A percentile compares a stretch with the other conserved stretches of the same genome.
phyloP scores from a whole-genome alignment of 495 filamentous ascomycete genomes.

The Letharia lupina region DNA sequence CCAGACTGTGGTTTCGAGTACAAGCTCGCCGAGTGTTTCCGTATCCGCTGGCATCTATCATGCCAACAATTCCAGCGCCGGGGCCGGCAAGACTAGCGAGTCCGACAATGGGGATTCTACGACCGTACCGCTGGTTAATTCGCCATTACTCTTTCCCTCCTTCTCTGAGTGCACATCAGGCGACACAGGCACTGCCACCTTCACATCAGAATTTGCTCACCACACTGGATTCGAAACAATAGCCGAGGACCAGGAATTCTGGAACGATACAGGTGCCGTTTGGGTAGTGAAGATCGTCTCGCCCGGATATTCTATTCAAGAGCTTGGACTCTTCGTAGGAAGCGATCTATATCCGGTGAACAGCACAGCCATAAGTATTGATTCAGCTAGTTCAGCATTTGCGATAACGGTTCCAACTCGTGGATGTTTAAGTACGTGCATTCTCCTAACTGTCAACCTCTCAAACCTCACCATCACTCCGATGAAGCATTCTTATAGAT shows the following conservation, averaged over 20 bases:
- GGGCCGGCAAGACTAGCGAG: background rate
- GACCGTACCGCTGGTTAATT: background rate
- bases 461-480: background rate
- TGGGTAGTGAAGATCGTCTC: constrained; percentile 1
- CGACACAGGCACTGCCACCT: constrained; percentile 2
- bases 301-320: background rate
- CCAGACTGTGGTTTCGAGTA: background rate
- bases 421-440: background rate
- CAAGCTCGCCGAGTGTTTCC: too few species aligned
- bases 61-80: background rate
- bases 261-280: background rate
- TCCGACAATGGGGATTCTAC: background rate
- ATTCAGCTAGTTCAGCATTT: background rate
- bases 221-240: background rate
- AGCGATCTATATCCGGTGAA: background rate
- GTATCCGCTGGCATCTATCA: too few species aligned
- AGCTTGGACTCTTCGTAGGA: background rate
- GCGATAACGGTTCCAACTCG: background rate
- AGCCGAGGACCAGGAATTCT: background rate
- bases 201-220: constrained; percentile 2
- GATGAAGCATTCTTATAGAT: background rate
- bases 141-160: background rate
- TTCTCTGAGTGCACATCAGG: constrained; percentile 1
- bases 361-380: background rate
- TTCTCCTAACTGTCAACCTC: background rate